phyloP scores from a whole-genome alignment of 139 green algal genomes.

The Haematococcus sp. region DNA sequence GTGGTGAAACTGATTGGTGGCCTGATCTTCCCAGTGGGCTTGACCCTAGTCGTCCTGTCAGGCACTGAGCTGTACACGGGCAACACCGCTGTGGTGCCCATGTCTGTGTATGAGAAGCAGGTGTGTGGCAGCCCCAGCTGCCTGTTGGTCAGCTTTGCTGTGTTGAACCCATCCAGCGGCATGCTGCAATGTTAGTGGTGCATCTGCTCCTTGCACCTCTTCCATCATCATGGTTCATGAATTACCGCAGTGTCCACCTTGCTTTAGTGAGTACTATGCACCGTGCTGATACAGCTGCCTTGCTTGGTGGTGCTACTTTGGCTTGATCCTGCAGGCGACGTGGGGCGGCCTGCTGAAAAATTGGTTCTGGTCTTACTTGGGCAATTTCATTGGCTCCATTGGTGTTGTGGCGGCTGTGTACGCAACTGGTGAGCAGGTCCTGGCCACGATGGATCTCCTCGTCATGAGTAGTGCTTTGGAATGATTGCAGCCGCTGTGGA shows the following conservation, averaged over 20 bases:
- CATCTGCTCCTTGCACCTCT: no score
- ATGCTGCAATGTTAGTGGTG: no score
- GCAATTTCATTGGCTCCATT: slow-evolving; percentile 84
- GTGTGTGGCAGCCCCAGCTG: neutral
- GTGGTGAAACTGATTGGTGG: slow-evolving; percentile 50
- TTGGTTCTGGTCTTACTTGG: slow-evolving; percentile 71
- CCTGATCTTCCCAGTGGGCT: slow-evolving; percentile 58
- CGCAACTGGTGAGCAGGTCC: slow-evolving; percentile 59
- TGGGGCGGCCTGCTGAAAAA: slow-evolving; percentile 54
- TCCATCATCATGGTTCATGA: no score
- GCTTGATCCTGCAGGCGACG: slow-evolving; percentile 48
- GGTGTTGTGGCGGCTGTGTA: slow-evolving; percentile 56
- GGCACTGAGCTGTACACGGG: slow-evolving; percentile 77
- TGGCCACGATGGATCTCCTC: no score
- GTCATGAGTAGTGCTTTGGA: no score
- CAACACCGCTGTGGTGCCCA: slow-evolving; percentile 38
- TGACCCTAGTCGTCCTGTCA: slow-evolving; percentile 55
- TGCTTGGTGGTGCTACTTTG: no score
- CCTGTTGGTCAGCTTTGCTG: neutral
- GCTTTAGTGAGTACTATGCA: no score
- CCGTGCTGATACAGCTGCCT: no score
- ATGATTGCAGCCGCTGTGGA: slow-evolving; percentile 59
- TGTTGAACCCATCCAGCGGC: neutral
- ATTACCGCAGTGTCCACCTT: no score
- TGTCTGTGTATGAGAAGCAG: neutral